Evolutionary conservation across 768 basidiomycete species (phyloP).

Genomic region (Lactarius quietus): DNA sequence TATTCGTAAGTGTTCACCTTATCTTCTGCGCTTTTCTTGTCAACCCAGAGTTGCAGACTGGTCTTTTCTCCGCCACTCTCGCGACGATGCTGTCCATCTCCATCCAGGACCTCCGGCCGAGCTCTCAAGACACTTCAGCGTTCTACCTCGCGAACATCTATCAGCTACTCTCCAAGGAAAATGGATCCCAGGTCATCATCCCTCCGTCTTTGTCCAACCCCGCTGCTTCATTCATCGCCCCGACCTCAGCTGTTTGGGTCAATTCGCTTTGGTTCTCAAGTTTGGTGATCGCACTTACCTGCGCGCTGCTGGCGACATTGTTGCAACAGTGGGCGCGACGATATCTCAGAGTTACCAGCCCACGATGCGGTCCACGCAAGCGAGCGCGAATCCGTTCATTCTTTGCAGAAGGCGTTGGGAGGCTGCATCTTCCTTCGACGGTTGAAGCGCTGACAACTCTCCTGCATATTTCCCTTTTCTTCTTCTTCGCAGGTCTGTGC

Average conservation of each 20-base stretch:
- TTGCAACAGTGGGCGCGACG: constrained; percentile 15
- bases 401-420: constrained; percentile 7
- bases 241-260: constrained; percentile 7
- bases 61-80: constrained; percentile 15
- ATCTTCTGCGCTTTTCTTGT: background rate
- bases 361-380: constrained; percentile 4
- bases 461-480: constrained; percentile 20
- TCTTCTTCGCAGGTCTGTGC: constrained; percentile 21
- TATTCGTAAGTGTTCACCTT: constrained; percentile 4
- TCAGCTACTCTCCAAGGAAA: background rate
- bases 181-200: background rate
- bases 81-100: background rate
- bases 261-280: constrained; percentile 20
- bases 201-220: background rate
- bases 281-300: constrained; percentile 11
- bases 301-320: constrained; percentile 13
- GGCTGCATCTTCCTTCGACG: background rate
- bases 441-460: constrained; percentile 14
- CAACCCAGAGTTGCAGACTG: background rate
- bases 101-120: background rate
- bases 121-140: constrained; percentile 1
- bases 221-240: background rate
- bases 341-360: constrained; percentile 1
- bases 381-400: constrained; percentile 7
- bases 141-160: constrained; percentile 2